Base-by-base conservation (phyloP, 768 basidiomycete genomes). In the Infundibulicybe gibba region DNA sequence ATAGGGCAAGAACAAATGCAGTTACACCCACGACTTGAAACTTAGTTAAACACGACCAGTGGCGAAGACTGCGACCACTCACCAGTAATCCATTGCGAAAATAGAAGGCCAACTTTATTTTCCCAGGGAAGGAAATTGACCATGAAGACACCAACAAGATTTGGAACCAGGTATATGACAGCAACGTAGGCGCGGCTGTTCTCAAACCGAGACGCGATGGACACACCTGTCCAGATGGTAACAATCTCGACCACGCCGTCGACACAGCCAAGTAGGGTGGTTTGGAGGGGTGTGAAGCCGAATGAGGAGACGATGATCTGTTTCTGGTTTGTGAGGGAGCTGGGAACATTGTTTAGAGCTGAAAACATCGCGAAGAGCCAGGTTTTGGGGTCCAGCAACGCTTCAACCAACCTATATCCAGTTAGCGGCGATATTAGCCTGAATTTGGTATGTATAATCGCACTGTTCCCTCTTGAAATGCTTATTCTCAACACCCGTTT, bases 401-500 rank as follows among this genome's bases (percentile, higher is more conserved):
- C 81, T 57, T 89, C 87, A 16, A 79, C 73, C 72, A 89, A 75
- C 61, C 85, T 87, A 55, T 13, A 25, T 25, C 25, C 8, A 8
- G 25, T 25, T 8, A 25, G 25, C 8, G 25, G 8, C 25, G 8
- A 8, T 8, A 8, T 25, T 25, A 25, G 25, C 19, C 12, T 33
- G 14, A 12, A 34, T 19, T 54, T n/a, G 41, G 16, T 40, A 41
- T 79, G 60, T 3, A 5, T 11, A 20, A 11, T n/a, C 84, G 51
- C 45, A 87, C 87, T 90, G 88, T 32, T 87, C 83, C 44, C 71
- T 79, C 67, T 90, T 90, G 67, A 87, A 90, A 44, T 74, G 74
- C 55, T 90, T 91, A 58, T 87, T 90, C 64, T 90, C 88, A 9
- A 89, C 77, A 31, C 88, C 89, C 0, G 85, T 85, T 77, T 90